Evolutionary conservation across 2,329 filamentous ascomycete species (phyloP).

Genomic region (Emergomyces africanus): DNA sequence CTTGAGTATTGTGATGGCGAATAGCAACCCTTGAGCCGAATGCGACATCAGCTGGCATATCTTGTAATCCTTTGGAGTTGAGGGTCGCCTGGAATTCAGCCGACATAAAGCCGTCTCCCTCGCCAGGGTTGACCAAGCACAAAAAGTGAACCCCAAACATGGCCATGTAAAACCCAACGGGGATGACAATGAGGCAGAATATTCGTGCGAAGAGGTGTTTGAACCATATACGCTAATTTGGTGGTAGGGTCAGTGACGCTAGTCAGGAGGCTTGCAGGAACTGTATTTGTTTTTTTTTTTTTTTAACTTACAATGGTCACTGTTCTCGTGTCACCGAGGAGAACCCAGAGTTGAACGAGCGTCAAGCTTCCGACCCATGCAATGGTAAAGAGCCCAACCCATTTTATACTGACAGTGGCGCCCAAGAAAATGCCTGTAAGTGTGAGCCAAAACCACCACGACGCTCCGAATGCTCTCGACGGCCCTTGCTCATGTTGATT

Average conservation of each 20-base stretch:
- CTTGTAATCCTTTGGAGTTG: conserved; percentile 93
- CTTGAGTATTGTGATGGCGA: conserved; percentile 93
- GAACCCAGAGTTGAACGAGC: conserved; percentile 81
- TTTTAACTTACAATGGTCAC: conserved; percentile 64
- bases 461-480: conserved; percentile 68
- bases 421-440: conserved; percentile 79
- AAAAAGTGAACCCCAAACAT: conserved; percentile 98
- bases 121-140: conserved; percentile 85
- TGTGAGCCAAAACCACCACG: conserved; percentile 97
- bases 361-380: conserved; percentile 94
- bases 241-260: conserved; percentile 10
- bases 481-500: conserved; percentile 96
- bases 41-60: conserved; percentile 82
- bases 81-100: conserved; percentile 97
- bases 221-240: conserved; percentile 56
- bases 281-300: too few relatives aligned
- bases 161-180: conserved; percentile 78
- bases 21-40: conserved; percentile 77
- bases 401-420: conserved; percentile 90
- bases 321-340: conserved; percentile 77
- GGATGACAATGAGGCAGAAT: conserved; percentile 87
- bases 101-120: conserved; percentile 98
- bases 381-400: conserved; percentile 97
- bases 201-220: conserved; percentile 88
- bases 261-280: conserved; percentile 58